Conservation (phyloP, 805 yeast species). For the Saccharomycopsis sp. region DNA sequence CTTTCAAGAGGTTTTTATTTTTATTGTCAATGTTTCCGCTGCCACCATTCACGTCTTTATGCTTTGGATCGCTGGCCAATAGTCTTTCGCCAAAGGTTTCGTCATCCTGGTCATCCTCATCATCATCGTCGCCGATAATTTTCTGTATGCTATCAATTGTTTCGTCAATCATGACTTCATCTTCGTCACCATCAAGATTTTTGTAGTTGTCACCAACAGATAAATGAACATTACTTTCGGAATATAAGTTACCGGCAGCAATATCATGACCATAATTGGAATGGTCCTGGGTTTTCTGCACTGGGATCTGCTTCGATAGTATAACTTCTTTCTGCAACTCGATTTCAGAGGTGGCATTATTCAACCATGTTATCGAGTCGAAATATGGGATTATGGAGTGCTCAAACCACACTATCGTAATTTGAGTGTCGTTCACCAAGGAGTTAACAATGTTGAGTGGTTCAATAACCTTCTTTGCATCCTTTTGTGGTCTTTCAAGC, state of each 20-base stretch:
- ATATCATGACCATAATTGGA: constrained; percentile 34
- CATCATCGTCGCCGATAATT: constrained; percentile 30
- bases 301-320: constrained; percentile 8
- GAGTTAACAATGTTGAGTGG: constrained; percentile 28
- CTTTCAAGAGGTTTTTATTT: constrained; percentile 22
- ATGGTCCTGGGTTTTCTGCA: constrained; percentile 3
- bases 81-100: constrained; percentile 51
- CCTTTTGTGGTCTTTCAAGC: constrained; percentile 38
- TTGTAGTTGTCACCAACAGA: constrained; percentile 58
- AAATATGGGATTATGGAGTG: constrained; percentile 50
- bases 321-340: constrained; percentile 1
- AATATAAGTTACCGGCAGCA: constrained; percentile 49
- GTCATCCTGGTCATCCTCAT: constrained; percentile 29
- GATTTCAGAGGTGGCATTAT: constrained; percentile 28
- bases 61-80: constrained; percentile 25
- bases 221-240: constrained; percentile 42
- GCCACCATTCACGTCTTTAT: constrained; percentile 23
- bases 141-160: constrained; percentile 13
- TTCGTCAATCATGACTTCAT: constrained; percentile 29
- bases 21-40: constrained; percentile 20
- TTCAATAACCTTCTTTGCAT: constrained; percentile 24
- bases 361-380: constrained; percentile 48
- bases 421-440: constrained; percentile 27
- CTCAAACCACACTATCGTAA: constrained; percentile 57
- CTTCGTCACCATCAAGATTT: constrained; percentile 44